phyloP scores from a whole-genome alignment of 768 basidiomycete species.

The Lactarius pseudohatsudake region DNA sequence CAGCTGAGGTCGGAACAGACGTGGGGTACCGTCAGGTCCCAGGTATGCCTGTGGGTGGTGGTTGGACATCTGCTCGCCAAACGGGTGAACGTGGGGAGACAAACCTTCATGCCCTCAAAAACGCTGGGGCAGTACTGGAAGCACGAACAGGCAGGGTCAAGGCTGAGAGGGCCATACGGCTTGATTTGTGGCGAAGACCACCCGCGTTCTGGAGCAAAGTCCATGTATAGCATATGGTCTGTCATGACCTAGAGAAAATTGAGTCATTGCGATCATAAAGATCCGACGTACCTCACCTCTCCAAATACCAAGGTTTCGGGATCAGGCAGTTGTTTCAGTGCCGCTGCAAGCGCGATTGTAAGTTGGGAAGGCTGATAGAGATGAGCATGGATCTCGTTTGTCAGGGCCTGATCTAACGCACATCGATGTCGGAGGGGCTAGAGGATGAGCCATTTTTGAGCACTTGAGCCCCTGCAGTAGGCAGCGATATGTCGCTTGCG shows the following conservation, averaged over 20 bases:
- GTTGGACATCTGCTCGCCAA: neutral
- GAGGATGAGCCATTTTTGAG: constrained; percentile 25
- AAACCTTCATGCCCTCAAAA: constrained; percentile 71
- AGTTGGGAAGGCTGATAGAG: constrained; percentile 54
- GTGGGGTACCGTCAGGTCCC: constrained; percentile 66
- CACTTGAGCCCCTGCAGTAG: constrained; percentile 17
- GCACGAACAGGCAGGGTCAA: constrained; percentile 56
- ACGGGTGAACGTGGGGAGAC: constrained; percentile 23
- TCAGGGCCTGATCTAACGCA: constrained; percentile 4
- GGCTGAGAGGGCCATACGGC: constrained; percentile 58
- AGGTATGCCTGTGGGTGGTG: constrained; percentile 54
- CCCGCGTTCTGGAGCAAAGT: constrained; percentile 60
- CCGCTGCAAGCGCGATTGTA: constrained; percentile 44
- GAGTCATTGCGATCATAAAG: neutral
- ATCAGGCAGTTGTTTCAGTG: constrained; percentile 51
- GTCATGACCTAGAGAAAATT: constrained; percentile 48
- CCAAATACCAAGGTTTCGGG: constrained; percentile 56
- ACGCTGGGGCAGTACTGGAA: constrained; percentile 62
- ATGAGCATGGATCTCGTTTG: neutral
- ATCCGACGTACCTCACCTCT: constrained; percentile 40
- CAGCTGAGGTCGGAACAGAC: constrained; percentile 78
- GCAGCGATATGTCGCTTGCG: constrained; percentile 19
- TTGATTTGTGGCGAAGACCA: constrained; percentile 75
- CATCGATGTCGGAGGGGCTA: constrained; percentile 25
- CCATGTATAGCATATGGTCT: constrained; percentile 75